Conservation (phyloP, 148 eudicot species). For the Nepenthes gracilis region DNA sequence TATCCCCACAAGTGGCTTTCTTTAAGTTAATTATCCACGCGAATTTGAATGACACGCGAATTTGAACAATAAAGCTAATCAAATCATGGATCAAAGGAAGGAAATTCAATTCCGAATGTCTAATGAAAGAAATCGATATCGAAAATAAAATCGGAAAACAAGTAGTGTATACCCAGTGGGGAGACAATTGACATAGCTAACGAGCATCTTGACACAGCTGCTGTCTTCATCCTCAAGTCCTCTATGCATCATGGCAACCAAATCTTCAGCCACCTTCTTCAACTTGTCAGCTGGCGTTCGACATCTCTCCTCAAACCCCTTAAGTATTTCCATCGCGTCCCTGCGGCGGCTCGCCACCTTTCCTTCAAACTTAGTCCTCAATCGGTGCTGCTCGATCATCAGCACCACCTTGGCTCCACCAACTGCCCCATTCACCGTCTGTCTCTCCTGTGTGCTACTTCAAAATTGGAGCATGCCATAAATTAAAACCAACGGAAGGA, state of each 20-base stretch:
- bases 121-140: no score
- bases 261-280: constrained; percentile 11
- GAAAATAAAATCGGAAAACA: neutral
- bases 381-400: neutral
- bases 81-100: no score
- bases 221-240: constrained; percentile 16
- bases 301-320: constrained; percentile 12
- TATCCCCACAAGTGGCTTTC: no score
- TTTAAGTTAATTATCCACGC: no score
- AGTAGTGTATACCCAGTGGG: neutral
- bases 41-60: no score
- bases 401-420: neutral
- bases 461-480: no score
- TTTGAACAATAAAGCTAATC: no score
- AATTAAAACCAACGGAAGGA: no score
- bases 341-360: neutral
- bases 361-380: neutral
- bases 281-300: neutral
- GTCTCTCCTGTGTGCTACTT: no score
- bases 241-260: constrained; percentile 15
- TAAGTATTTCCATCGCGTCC: constrained; percentile 9
- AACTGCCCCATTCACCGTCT: neutral
- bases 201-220: constrained; percentile 16
- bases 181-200: neutral
- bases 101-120: no score